Evolutionary conservation across 208 protist species (phyloP), one percentile per base, ranked within the genome.

Genomic region (Trypanosoma lewisi): DNA sequence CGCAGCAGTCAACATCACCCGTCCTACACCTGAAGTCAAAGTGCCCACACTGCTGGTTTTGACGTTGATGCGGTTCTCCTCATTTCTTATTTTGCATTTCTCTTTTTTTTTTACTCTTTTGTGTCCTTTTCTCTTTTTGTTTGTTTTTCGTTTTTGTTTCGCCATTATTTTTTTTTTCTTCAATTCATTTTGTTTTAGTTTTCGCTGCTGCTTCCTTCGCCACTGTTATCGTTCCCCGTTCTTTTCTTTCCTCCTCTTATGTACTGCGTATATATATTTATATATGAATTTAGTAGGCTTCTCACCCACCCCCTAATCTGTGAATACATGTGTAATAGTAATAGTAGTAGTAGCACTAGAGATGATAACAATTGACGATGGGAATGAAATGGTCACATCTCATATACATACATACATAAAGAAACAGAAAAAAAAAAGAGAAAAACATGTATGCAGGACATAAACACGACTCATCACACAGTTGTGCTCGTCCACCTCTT

Each of bases 121-220:
- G 34, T 50, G 23, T 58, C 49, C 54, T 72, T 57, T 11, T 57
- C n/a, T 30, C 39, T 8, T 42, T 59, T 52, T 25, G 37, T 72
- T 58, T 56, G 31, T 56, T 53, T 63, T 37, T 49, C 16, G 4
- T 48, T 25, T 25, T 37, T 37, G 33, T 39, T 6, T 21, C 4
- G 33, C 37, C 37, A 12, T 19, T 56, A 23, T 23, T 37, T 39
- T 25, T 57, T 57, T 57, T 14, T 57, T 57, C 8, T 6, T 11
- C 44, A 21, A 8, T 14, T 49, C 6, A 31, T 2, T 52, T 33
- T 52, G 25, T 8, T 52, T 52, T 52, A 31, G 6, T 52, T 25
- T 51, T 25, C 12, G 17, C 21, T 50, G 17, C 16, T 52, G 21
- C 31, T 52, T 1, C 2, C 9, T 31, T 52, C 9, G n/a, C 12